phyloP scores from a whole-genome alignment of 2,329 filamentous ascomycete species.

The Pseudocercospora fuligena region DNA sequence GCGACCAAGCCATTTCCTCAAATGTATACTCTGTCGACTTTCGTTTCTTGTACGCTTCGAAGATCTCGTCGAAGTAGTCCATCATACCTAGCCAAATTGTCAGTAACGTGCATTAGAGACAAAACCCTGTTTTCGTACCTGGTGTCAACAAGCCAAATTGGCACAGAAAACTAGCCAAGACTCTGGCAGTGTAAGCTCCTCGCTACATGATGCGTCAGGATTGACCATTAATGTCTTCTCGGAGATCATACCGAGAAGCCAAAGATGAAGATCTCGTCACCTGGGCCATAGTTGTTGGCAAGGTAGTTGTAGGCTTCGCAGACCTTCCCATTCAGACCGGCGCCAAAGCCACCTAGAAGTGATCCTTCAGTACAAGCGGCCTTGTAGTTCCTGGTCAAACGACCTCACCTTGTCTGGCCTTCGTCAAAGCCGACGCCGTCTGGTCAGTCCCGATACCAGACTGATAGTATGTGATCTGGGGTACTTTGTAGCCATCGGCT shows the following conservation, averaged over 20 bases:
- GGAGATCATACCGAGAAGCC: constrained; percentile 31
- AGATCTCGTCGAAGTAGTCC: constrained; percentile 29
- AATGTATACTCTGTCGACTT: constrained; percentile 19
- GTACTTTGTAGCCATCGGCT: constrained; percentile 29
- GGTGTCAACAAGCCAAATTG: constrained; percentile 34
- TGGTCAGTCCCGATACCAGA: constrained; percentile 35
- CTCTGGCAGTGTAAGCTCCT: constrained; percentile 40
- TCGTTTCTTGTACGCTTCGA: constrained; percentile 24
- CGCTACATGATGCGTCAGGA: background rate
- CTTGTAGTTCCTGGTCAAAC: background rate
- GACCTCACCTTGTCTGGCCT: constrained; percentile 21
- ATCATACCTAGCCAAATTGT: background rate
- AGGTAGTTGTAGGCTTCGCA: constrained; percentile 37
- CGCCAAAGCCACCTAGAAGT: constrained; percentile 26
- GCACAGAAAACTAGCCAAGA: constrained; percentile 37
- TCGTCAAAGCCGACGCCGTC: constrained; percentile 23
- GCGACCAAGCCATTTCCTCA: constrained; percentile 26
- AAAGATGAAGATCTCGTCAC: constrained; percentile 40
- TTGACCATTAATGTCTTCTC: background rate
- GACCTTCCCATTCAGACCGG: constrained; percentile 28
- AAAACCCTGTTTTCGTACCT: constrained; percentile 6
- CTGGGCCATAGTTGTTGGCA: constrained; percentile 36
- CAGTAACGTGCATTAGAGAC: background rate
- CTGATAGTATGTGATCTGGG: constrained; percentile 40
- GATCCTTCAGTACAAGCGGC: background rate